phyloP scores from a whole-genome alignment of 352 stramenopile species.

The Poterioochromonas sp. region DNA sequence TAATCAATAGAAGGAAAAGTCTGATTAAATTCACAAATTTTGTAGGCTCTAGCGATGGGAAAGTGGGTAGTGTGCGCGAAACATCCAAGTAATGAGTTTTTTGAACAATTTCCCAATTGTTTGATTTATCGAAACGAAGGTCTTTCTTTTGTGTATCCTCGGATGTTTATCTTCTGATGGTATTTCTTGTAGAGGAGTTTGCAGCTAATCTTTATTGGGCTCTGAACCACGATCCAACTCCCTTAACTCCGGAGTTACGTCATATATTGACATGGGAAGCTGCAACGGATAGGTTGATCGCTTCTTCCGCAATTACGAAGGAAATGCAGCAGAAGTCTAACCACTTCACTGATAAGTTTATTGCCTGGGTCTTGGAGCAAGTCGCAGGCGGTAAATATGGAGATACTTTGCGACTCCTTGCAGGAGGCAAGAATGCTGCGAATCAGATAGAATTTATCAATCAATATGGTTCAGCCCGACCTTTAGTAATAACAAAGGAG shows the following conservation, averaged over 20 bases:
- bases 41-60: constrained; percentile 56
- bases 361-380: not conserved
- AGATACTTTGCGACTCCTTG: not conserved
- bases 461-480: not conserved
- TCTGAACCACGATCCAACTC: constrained; percentile 52
- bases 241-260: constrained; percentile 49
- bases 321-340: constrained; percentile 16
- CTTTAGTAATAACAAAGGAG: not conserved
- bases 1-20: too few species aligned
- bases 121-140: constrained; percentile 39
- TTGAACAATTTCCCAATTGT: constrained; percentile 67
- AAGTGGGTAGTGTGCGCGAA: constrained; percentile 65
- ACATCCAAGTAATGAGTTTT: constrained; percentile 69
- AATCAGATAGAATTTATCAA: constrained; percentile 1
- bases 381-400: not conserved
- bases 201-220: constrained; percentile 54
- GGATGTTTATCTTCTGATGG: not conserved
- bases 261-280: constrained; percentile 61
- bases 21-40: too few species aligned
- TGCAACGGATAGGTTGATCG: constrained; percentile 51
- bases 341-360: constrained; percentile 3
- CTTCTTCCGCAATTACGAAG: constrained; percentile 20
- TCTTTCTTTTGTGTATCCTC: not conserved
- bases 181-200: constrained; percentile 53
- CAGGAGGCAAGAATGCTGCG: not conserved